Conservation (phyloP, 2,329 filamentous ascomycete genomes). For the Hypoxylon sp. region DNA sequence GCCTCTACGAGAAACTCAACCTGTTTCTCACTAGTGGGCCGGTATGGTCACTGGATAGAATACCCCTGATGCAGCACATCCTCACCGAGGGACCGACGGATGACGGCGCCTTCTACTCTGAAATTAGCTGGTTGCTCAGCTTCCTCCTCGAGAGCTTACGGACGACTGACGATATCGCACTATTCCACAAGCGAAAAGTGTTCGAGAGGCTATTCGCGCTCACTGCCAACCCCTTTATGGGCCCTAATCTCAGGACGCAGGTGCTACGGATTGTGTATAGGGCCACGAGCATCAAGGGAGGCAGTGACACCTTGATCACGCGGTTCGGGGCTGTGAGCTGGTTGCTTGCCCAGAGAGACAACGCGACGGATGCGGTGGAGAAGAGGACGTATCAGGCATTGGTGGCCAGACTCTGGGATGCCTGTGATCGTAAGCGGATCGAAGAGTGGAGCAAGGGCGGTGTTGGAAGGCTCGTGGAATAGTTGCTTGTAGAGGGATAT, state of each 20-base stretch:
- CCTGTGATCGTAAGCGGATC: constrained; percentile 50
- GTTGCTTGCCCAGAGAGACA: constrained; percentile 46
- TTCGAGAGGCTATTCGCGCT: constrained; percentile 63
- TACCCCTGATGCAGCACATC: constrained; percentile 75
- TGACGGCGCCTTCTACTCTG: constrained; percentile 50
- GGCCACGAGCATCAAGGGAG: constrained; percentile 47
- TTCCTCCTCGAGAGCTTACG: constrained; percentile 50
- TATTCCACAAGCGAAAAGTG: constrained; percentile 56
- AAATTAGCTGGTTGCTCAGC: constrained; percentile 50
- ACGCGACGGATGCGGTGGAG: constrained; percentile 39
- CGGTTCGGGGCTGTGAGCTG: constrained; percentile 50
- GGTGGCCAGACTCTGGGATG: constrained; percentile 46
- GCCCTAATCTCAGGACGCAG: constrained; percentile 45
- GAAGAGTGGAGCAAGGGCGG: constrained; percentile 49
- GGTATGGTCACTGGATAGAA: constrained; percentile 77
- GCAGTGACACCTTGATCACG: constrained; percentile 51
- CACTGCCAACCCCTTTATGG: constrained; percentile 47
- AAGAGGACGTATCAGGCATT: constrained; percentile 46
- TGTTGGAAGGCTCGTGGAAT: constrained; percentile 40
- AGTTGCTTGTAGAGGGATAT: constrained; percentile 1
- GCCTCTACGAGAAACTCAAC: constrained; percentile 88
- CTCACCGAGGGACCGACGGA: constrained; percentile 62
- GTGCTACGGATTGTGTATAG: constrained; percentile 48
- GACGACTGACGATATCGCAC: constrained; percentile 45
- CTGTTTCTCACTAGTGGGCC: constrained; percentile 83